Evolutionary conservation across 1,284 basidiomycete species (phyloP), one percentile per base, ranked within the genome.

Genomic region (Omphalotus olearius): DNA sequence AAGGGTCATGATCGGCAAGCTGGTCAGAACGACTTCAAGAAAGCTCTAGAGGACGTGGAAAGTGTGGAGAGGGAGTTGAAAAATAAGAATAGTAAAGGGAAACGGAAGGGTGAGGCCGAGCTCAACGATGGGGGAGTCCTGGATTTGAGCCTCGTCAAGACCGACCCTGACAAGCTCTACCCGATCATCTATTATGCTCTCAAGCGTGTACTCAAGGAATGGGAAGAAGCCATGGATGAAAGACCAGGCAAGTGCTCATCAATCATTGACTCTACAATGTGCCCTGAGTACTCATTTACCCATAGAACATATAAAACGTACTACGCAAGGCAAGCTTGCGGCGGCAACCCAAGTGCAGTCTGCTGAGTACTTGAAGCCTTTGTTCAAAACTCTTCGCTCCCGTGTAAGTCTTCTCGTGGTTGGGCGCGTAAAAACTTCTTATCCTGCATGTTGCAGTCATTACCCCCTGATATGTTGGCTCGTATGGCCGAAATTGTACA

Each of bases 131-230:
- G 73, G 17, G 76, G 78, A 13, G 68, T 91, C 11, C 71, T 95
- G 51, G 92, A 97, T 65, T 69, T 98, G 25, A 74, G 70, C 6
- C 77, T 98, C 46, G 70, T 98, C 66, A 96, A 95, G 74, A 85
- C 82, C 17, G 91, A 98, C 65, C 90, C 93, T n/a, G 91, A 95
- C 71, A 97, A 91, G 69, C 75, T 99, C 20, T 98, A 99, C 66
- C 97, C 97, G 1, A 77, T 98, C 62, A 97, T 99, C 55, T 99
- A 99, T 67, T 95, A 96, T 67, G 93, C 94, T 1, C 74, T 99
- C 56, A 99, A 99, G 76, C 78, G 85, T 47, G 85, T 89, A 1
- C 73, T 99, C 53, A 92, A 92, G 63, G 97, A 99, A 63, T 99
- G 97, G 97, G 95, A 88, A 58, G 87, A 92, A 61, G 88, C 87